Evolutionary conservation across 306 rosid species (phyloP).

Genomic region (Trifolium subterraneum): DNA sequence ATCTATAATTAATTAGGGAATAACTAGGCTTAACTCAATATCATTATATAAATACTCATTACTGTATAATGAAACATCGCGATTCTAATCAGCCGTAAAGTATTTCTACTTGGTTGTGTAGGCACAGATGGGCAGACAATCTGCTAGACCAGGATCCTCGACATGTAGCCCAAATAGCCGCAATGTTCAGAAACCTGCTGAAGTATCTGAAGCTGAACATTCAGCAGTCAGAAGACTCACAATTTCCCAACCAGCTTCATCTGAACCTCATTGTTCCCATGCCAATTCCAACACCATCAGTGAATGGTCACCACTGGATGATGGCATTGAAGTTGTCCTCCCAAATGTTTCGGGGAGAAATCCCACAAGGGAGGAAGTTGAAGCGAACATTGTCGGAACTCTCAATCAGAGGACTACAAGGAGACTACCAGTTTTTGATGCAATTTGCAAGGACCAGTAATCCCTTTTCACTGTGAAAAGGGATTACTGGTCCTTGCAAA

Average conservation of each 20-base stretch:
- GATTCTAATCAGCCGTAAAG: slow-evolving; percentile 18
- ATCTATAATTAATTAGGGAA: too few relatives aligned
- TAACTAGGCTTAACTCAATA: too few relatives aligned
- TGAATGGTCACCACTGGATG: slow-evolving; percentile 82
- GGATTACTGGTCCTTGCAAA: too few relatives aligned
- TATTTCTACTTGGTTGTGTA: slow-evolving; percentile 40
- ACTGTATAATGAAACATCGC: too few relatives aligned
- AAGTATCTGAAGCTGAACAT: slow-evolving; percentile 36
- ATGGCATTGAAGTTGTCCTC: slow-evolving; percentile 56
- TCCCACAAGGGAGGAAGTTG: slow-evolving; percentile 54
- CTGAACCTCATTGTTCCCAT: slow-evolving; percentile 12
- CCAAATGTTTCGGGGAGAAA: slow-evolving; percentile 44
- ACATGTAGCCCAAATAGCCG: slow-evolving; percentile 37
- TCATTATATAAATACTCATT: too few relatives aligned
- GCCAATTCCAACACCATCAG: neutral
- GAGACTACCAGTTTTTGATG: slow-evolving; percentile 56
- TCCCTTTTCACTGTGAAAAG: slow-evolving; percentile 10
- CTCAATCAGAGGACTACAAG: slow-evolving; percentile 40
- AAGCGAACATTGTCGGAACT: slow-evolving; percentile 42
- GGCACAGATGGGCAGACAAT: slow-evolving; percentile 43
- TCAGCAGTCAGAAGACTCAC: neutral
- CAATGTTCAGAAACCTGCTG: slow-evolving; percentile 39
- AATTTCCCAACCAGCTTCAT: slow-evolving; percentile 42
- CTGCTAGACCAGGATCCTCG: slow-evolving; percentile 39
- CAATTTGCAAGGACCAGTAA: slow-evolving; percentile 39